Percentiles rank a stretch among this genome's conserved stretches.
Conservation (phyloP, 2,329 filamentous ascomycete genomes). For the Ramularia collo-cygni region DNA sequence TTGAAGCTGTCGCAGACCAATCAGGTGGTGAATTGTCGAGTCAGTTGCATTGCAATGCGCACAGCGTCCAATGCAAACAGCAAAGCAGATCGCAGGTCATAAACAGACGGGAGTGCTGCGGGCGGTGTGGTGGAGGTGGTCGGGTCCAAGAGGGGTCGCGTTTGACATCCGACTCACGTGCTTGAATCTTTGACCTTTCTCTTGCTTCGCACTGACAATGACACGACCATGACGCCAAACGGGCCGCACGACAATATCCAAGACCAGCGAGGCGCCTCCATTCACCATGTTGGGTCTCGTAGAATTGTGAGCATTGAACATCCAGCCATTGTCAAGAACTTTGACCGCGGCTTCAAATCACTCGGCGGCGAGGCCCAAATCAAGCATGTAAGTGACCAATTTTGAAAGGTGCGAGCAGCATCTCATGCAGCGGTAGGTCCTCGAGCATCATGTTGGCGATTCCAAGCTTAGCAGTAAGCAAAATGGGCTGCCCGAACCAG, state of each 20-base stretch:
- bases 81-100: no score
- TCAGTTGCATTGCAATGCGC: no score
- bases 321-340: constrained; percentile 58
- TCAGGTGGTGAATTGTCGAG: no score
- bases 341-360: constrained; percentile 57
- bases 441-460: constrained; percentile 28
- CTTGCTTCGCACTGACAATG: constrained; percentile 1
- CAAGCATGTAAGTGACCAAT: constrained; percentile 40
- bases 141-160: no score
- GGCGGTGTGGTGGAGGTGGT: no score
- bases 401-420: constrained; percentile 2
- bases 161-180: no score
- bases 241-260: no score
- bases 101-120: no score
- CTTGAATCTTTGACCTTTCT: no score
- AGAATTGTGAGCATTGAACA: constrained; percentile 58
- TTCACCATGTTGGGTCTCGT: constrained; percentile 46
- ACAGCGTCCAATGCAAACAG: no score
- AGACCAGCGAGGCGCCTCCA: constrained; percentile 15
- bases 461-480: constrained; percentile 21
- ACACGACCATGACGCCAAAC: constrained; percentile 4
- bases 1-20: no score
- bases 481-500: constrained; percentile 33
- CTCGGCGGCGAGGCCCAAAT: constrained; percentile 52
- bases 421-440: constrained; percentile 20